Evolutionary conservation across 2,329 filamentous ascomycete species (phyloP), one percentile per base, ranked within the genome.

Genomic region (Ustulina deusta): DNA sequence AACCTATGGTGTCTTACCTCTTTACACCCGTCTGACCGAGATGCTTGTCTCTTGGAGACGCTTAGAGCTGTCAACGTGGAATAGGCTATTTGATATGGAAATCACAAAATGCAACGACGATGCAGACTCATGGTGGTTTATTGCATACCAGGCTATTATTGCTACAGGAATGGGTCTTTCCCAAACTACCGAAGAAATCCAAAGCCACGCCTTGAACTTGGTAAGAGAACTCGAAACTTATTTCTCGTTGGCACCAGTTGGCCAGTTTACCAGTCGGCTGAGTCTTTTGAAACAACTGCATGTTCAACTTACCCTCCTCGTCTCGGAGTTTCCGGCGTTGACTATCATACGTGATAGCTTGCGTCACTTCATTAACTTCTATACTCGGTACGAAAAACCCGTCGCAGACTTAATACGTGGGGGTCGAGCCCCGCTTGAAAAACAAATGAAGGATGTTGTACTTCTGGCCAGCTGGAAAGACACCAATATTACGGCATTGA

Each of bases 381-480:
- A 92, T 78, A 81, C 84, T 38, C 89, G 92, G 36, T 97, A 93
- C 74, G 87, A 91, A 75, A 83, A 84, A 65, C 82, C 87, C 5
- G 88, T 94, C 7, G 81, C 85, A 13, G 90, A 93, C 69, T 81
- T 85, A 0, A 85, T 97, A 40, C 81, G 82, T 22, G 88, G 87
- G 51, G 92, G 90, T n/a, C 89, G 93, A 63, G 82, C 85, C 6
- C 84, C 86, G 0, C 85, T 98, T n/a, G 95, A 98, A 78, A 97
- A 94, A 80, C 90, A 93, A 65, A 93, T 98, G 86, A 95, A 92
- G 77, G 93, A 98, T 73, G 90, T 97, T n/a, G 87, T 99, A 17
- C 89, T 97, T 60, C 83, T 99, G 74, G 94, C 94, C 7, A 97
- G 94, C 79, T 99, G 97, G 97, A 97, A 97, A 78, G 96, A 99